Percentiles rank a stretch among this genome's conserved stretches.
Evolutionary conservation across 2,329 filamentous ascomycete genomes (phyloP).

Genomic region (Paecilomyces sp.): DNA sequence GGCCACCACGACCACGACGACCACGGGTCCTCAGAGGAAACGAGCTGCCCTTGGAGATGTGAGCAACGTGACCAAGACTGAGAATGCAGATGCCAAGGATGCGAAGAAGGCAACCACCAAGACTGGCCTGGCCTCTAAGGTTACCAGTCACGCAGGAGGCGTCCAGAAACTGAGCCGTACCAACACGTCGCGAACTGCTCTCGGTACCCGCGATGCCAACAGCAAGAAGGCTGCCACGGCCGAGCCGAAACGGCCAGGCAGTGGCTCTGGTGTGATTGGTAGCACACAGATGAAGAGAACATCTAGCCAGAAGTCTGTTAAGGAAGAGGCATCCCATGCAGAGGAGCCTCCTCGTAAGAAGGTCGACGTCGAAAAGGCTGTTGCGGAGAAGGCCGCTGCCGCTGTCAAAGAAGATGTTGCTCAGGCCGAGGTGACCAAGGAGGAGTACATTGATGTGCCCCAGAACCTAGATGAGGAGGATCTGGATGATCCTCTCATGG

Average conservation of each 20-base stretch:
- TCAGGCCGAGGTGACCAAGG: conserved; percentile 36
- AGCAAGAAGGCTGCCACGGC: conserved; percentile 51
- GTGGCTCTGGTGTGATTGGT: conserved; percentile 62
- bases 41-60: conserved; percentile 86
- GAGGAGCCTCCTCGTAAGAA: conserved; percentile 65
- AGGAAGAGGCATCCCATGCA: conserved; percentile 49
- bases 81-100: conserved; percentile 53
- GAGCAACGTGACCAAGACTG: conserved; percentile 78
- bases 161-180: conserved; percentile 64
- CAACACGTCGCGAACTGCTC: conserved; percentile 55
- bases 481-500: conserved; percentile 90
- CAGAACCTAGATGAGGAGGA: conserved; percentile 76
- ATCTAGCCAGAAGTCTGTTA: conserved; percentile 48
- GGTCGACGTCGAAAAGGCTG: conserved; percentile 44
- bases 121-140: conserved; percentile 68
- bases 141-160: conserved; percentile 67
- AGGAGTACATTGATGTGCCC: conserved; percentile 26
- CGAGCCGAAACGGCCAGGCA: conserved; percentile 65
- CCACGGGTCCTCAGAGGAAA: conserved; percentile 54
- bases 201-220: conserved; percentile 57
- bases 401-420: conserved; percentile 22
- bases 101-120: conserved; percentile 67
- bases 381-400: conserved; percentile 24
- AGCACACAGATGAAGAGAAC: conserved; percentile 61
- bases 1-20: conserved; percentile 41